Evolutionary conservation across 1,284 basidiomycete genomes (phyloP), one percentile per base, ranked within the genome.

Genomic region (Heterobasidion parviporum): DNA sequence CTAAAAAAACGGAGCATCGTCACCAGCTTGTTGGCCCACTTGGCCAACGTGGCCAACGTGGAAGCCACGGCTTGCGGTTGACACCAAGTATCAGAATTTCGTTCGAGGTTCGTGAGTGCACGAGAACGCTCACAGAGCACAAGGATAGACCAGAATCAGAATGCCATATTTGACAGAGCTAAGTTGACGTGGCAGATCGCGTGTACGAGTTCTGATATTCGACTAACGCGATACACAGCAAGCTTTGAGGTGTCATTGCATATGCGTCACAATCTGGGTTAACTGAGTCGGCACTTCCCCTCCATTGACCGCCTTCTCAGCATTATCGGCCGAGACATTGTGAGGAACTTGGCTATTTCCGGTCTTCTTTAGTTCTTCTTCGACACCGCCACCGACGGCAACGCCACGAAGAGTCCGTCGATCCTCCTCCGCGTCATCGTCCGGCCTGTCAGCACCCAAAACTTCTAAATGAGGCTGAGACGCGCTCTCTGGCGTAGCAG

Each of bases 361-460:
- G 18, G 43, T 38, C 16, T 64, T 66, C 55, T 70, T 70, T 35
- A 59, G 64, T 53, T 62, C 59, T 49, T 65, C 62, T 26, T 62
- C 55, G 18, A 18, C 26, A 33, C 45, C 20, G 32, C 36, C 51
- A 36, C 38, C 54, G 36, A 52, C 26, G 14, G n/a, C 41, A 10
- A 49, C n/a, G 10, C 47, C 53, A 33, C 53, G 45, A 15, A 54
- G 38, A 46, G 26, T 58, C 50, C 47, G 35, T 18, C 48, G 15
- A 35, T 58, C 48, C 32, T 54, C 53, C 47, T 54, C 53, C 9
- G 20, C 50, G 45, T 36, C 53, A 18, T 45, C 58, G 15, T 50
- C 35, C 45, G 43, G 50, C 15, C 20, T 32, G 33, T 41, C 38
- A 56, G 45, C 20, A 33, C 47, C 32, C 34, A 15, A 8, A 16